Evolutionary conservation across 2,329 filamentous ascomycete genomes (phyloP).

Genomic region (Aspergillus fumigatus): DNA sequence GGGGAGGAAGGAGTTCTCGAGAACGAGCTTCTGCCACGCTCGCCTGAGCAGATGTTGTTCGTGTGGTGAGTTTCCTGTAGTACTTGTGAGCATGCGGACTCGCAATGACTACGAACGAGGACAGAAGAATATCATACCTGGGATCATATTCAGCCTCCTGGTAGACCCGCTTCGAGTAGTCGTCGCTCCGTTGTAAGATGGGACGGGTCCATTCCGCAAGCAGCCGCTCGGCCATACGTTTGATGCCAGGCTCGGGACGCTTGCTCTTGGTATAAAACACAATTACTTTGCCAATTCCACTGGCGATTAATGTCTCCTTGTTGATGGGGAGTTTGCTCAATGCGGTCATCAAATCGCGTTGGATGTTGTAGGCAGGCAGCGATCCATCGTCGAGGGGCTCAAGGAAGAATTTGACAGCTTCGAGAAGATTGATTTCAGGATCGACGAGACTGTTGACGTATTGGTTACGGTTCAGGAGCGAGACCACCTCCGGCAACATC

Average conservation of each 20-base stretch:
- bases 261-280: conserved; percentile 97
- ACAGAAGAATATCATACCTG: conserved; percentile 30
- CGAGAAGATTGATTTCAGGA: conserved; percentile 89
- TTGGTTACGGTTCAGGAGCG: conserved; percentile 80
- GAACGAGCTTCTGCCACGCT: conserved; percentile 49
- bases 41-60: conserved; percentile 31
- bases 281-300: conserved; percentile 92
- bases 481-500: conserved; percentile 84
- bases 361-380: conserved; percentile 93
- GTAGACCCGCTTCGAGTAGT: conserved; percentile 79
- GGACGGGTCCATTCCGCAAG: conserved; percentile 93
- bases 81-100: background rate
- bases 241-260: conserved; percentile 80
- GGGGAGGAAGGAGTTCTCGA: conserved; percentile 49
- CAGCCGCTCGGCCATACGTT: conserved; percentile 88
- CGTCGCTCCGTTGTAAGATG: conserved; percentile 87
- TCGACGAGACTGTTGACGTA: conserved; percentile 80
- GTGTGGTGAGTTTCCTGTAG: conserved; percentile 34
- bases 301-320: conserved; percentile 84
- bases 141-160: conserved; percentile 58
- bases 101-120: conserved; percentile 1
- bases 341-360: conserved; percentile 84
- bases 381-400: conserved; percentile 93
- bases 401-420: conserved; percentile 94
- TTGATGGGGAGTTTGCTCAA: conserved; percentile 78